Evolutionary conservation across 805 yeast genomes (phyloP).

Genomic region (Metschnikowia koreensis): DNA sequence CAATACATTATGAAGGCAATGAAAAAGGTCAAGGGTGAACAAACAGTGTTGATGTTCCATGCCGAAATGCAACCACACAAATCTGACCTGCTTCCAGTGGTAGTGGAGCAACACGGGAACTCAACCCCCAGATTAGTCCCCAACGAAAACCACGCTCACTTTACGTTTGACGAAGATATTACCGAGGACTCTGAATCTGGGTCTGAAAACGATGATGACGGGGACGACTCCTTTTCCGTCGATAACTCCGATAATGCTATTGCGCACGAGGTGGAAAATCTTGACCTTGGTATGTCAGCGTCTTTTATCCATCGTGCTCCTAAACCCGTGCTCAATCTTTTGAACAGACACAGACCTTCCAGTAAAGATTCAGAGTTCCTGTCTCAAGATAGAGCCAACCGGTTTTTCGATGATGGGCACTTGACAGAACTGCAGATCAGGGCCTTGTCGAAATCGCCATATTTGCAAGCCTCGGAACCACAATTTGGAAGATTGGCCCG

Average conservation of each 20-base stretch:
- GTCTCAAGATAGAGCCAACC: constrained; percentile 30
- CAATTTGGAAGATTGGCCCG: constrained; percentile 45
- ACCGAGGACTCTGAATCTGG: constrained; percentile 12
- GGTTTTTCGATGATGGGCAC: constrained; percentile 23
- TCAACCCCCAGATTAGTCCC: constrained; percentile 26
- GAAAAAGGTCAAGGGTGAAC: constrained; percentile 54
- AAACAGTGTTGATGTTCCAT: constrained; percentile 84
- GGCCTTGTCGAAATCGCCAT: constrained; percentile 55
- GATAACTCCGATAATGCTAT: constrained; percentile 3
- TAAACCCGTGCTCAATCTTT: constrained; percentile 33
- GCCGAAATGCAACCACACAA: constrained; percentile 72
- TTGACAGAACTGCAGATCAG: constrained; percentile 51
- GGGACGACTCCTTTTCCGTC: constrained; percentile 7
- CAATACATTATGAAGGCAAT: constrained; percentile 67
- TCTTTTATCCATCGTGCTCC: constrained; percentile 42
- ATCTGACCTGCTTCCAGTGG: constrained; percentile 21
- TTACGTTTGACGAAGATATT: constrained; percentile 18
- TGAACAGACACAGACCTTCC: constrained; percentile 18
- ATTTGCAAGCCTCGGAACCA: constrained; percentile 60
- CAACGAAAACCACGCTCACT: constrained; percentile 20
- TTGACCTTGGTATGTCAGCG: constrained; percentile 40
- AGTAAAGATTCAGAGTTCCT: constrained; percentile 29
- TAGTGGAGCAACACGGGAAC: constrained; percentile 24
- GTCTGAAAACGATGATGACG: constrained; percentile 3
- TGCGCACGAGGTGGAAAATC: constrained; percentile 29